Conservation (phyloP, 2,329 filamentous ascomycete species). For the Daldinia eschscholtzii region DNA sequence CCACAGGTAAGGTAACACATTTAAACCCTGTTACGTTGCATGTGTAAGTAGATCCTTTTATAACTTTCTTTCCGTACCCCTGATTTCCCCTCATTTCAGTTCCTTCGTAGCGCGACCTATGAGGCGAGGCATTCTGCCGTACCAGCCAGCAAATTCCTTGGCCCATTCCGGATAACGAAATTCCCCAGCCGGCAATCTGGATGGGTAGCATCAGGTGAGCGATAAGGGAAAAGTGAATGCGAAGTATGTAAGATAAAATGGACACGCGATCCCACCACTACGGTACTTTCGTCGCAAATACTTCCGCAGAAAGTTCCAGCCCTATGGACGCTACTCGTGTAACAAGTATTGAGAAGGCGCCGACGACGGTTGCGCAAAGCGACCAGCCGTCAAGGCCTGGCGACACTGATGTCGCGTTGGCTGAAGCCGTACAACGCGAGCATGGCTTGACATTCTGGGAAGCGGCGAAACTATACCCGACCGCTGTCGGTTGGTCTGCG, state of each 20-base stretch:
- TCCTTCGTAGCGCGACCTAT: slow-evolving; percentile 30
- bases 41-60: slow-evolving; percentile 19
- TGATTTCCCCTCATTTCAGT: slow-evolving; percentile 34
- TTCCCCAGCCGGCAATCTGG: slow-evolving; percentile 25
- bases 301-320: slow-evolving; percentile 29
- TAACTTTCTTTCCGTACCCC: slow-evolving; percentile 13
- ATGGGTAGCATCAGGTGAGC: slow-evolving; percentile 22
- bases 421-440: slow-evolving; percentile 57
- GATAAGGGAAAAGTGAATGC: slow-evolving; percentile 29
- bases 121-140: slow-evolving; percentile 37
- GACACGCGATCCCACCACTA: slow-evolving; percentile 40
- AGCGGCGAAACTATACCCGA: slow-evolving; percentile 59
- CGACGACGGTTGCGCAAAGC: slow-evolving; percentile 33
- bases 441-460: slow-evolving; percentile 57
- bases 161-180: slow-evolving; percentile 32
- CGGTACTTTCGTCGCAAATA: slow-evolving; percentile 37
- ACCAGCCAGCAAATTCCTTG: slow-evolving; percentile 34
- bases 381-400: slow-evolving; percentile 39
- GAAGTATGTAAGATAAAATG: slow-evolving; percentile 35
- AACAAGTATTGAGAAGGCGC: slow-evolving; percentile 22
- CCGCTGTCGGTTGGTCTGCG: slow-evolving; percentile 66
- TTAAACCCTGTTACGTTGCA: slow-evolving; percentile 25
- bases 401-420: slow-evolving; percentile 44
- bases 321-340: slow-evolving; percentile 25
- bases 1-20: slow-evolving; percentile 10